phyloP scores from a whole-genome alignment of 179 eudicot species.

The Actinidia chinensis region DNA sequence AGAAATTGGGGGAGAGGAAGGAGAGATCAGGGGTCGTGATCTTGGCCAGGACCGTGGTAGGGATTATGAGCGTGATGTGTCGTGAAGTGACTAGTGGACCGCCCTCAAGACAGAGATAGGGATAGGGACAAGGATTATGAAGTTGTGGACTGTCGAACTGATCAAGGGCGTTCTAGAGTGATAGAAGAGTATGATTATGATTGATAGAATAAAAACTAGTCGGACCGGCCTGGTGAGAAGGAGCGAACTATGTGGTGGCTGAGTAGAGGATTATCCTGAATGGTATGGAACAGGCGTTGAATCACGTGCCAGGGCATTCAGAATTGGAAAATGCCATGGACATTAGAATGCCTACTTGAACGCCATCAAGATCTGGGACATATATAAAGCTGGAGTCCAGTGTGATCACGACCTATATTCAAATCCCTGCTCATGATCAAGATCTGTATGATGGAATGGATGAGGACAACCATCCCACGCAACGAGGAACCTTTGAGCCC shows the following conservation, averaged over 20 bases:
- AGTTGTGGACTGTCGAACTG: conserved; percentile 39
- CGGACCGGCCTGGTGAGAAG: conserved; percentile 52
- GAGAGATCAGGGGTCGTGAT: conserved; percentile 54
- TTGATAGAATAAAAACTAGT: conserved; percentile 52
- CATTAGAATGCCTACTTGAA: conserved; percentile 51
- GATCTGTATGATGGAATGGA: conserved; percentile 65
- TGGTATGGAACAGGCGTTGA: conserved; percentile 51
- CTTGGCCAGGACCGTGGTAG: conserved; percentile 37
- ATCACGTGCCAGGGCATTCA: conserved; percentile 44
- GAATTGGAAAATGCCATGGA: conserved; percentile 38
- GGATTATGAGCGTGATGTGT: conserved; percentile 45
- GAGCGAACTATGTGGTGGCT: conserved; percentile 49
- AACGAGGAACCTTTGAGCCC: conserved; percentile 34
- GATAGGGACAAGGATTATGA: conserved; percentile 63
- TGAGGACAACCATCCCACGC: conserved; percentile 47
- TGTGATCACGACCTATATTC: conserved; percentile 45
- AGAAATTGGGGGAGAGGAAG: conserved; percentile 59
- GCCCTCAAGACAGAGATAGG: conserved; percentile 44
- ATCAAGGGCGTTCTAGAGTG: conserved; percentile 67
- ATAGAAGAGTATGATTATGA: conserved; percentile 69
- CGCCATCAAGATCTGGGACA: conserved; percentile 38
- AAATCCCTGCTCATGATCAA: conserved; percentile 43
- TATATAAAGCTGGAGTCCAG: conserved; percentile 43
- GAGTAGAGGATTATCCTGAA: conserved; percentile 47
- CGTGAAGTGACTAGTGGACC: conserved; percentile 58